Conservation (phyloP, 345 rosid genomes). For the Mangifera indica region DNA sequence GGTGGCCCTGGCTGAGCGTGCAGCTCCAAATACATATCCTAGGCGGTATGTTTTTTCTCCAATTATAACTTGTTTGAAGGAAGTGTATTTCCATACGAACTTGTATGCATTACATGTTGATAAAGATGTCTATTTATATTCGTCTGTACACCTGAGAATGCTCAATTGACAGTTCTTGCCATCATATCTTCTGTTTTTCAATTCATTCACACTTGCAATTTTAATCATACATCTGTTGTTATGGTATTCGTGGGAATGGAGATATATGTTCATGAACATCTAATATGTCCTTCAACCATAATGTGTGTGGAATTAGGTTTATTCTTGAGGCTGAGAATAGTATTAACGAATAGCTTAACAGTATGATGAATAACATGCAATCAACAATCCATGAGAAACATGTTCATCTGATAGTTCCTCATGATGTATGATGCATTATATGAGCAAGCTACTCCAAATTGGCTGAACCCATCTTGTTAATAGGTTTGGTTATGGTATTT, state of each 20-base stretch:
- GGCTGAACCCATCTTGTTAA: background rate
- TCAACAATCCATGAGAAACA: background rate
- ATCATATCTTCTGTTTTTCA: background rate
- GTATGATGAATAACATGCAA: background rate
- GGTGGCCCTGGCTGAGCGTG: conserved; percentile 79
- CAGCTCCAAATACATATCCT: conserved; percentile 63
- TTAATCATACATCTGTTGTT: background rate
- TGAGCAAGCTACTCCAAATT: background rate
- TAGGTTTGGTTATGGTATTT: background rate
- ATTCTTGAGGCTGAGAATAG: background rate
- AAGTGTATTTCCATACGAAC: background rate
- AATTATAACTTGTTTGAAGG: background rate
- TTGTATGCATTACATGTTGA: background rate
- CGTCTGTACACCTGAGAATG: background rate
- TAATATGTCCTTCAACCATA: background rate
- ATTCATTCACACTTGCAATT: background rate
- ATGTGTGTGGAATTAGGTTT: background rate
- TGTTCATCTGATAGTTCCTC: background rate
- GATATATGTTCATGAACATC: background rate
- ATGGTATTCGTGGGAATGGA: background rate
- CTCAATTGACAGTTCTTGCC: background rate
- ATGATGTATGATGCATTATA: background rate
- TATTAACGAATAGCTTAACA: background rate
- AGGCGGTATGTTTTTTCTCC: conserved; percentile 50
- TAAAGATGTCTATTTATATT: background rate